phyloP scores from a whole-genome alignment of 768 basidiomycete genomes.

The Russula sp. region DNA sequence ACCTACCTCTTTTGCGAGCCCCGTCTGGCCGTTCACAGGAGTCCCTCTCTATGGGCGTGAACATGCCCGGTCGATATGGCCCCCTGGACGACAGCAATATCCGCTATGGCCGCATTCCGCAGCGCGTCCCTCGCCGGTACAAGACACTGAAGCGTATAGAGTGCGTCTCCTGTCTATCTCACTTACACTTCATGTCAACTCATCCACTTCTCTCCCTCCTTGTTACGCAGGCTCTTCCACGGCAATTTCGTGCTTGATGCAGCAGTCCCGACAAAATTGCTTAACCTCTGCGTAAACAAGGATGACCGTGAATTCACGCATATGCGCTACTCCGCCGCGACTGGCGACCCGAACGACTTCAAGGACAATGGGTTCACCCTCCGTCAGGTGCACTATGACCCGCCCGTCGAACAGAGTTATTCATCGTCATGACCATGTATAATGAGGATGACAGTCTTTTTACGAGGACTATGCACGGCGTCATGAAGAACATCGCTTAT shows the following conservation, averaged over 20 bases:
- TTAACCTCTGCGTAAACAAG: constrained; percentile 73
- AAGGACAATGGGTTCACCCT: constrained; percentile 77
- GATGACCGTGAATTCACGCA: constrained; percentile 90
- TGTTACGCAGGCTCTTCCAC: constrained; percentile 61
- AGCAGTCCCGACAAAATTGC: constrained; percentile 84
- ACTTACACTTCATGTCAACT: background rate
- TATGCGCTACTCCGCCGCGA: constrained; percentile 95
- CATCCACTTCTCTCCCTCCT: background rate
- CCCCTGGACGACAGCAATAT: constrained; percentile 53
- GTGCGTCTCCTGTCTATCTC: constrained; percentile 42
- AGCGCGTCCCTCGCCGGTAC: constrained; percentile 82
- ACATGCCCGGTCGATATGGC: constrained; percentile 46
- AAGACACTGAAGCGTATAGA: constrained; percentile 94
- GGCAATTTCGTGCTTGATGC: constrained; percentile 93
- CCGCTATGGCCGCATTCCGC: constrained; percentile 87
- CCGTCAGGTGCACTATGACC: constrained; percentile 88
- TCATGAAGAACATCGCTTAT: constrained; percentile 91
- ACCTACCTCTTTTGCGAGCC: constrained; percentile 59
- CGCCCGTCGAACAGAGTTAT: constrained; percentile 85
- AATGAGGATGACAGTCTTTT: constrained; percentile 92
- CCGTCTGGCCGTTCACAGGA: constrained; percentile 28
- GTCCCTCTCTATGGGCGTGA: constrained; percentile 38
- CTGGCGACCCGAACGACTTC: constrained; percentile 95
- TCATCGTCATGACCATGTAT: constrained; percentile 99
- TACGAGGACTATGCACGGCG: constrained; percentile 90